Conservation (phyloP, 1,284 basidiomycete species). For the Phellopilus nigrolimitatus region DNA sequence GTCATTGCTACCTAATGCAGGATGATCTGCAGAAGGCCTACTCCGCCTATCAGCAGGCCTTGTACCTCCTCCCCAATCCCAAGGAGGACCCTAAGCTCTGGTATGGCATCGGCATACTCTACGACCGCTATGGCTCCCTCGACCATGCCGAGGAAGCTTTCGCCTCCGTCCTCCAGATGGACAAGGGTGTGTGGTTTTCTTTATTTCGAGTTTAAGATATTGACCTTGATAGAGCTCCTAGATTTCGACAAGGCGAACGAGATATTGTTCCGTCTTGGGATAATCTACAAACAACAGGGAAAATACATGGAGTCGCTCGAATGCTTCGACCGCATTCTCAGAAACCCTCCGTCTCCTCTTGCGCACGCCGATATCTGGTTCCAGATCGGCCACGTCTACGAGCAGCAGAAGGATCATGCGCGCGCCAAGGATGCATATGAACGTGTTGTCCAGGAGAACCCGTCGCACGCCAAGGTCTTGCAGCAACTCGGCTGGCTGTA, state of each 20-base stretch:
- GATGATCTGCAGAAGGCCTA: conserved; percentile 99
- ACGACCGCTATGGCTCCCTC: conserved; percentile 96
- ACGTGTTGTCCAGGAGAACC: conserved; percentile 91
- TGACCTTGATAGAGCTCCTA: conserved; percentile 32
- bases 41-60: conserved; percentile 96
- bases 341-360: conserved; percentile 91
- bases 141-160: conserved; percentile 99
- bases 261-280: conserved; percentile 96
- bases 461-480: conserved; percentile 92
- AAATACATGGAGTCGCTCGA: conserved; percentile 84
- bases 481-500: conserved; percentile 99
- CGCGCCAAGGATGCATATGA: conserved; percentile 95
- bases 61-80: conserved; percentile 93
- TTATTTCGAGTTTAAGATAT: background rate
- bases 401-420: conserved; percentile 90
- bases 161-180: conserved; percentile 93
- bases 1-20: conserved; percentile 98
- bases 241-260: conserved; percentile 99
- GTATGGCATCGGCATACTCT: conserved; percentile 99
- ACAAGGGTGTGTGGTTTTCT: conserved; percentile 66
- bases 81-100: conserved; percentile 99
- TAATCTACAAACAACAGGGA: conserved; percentile 98
- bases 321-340: conserved; percentile 95
- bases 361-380: conserved; percentile 99
- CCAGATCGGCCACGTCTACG: conserved; percentile 98